Evolutionary conservation across 306 rosid species (phyloP), one percentile per base, ranked within the genome.

Genomic region (Albizia julibrissin): DNA sequence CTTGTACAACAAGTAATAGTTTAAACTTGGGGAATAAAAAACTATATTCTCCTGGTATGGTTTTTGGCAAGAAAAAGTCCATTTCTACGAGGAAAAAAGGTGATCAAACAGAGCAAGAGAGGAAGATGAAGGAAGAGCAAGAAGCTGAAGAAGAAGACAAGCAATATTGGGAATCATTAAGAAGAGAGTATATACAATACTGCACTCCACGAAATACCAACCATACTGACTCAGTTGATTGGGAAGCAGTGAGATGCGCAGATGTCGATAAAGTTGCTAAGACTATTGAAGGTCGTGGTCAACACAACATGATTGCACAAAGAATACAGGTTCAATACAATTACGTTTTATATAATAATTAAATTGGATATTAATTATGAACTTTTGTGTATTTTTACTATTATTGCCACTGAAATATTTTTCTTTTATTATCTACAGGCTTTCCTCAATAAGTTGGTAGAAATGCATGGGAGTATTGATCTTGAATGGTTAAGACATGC

Each of bases 401-500:
- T 42, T 40, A n/a, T 40, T 69, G 6, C 29, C 16, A 24, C 12
- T 24, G 16, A 59, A 43, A 8, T 81, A 31, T 27, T 50, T 76
- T n/a, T 33, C 10, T 44, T 33, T 16, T 9, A 4, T 62, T 79
- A 10, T 61, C 80, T 88, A 79, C 82, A 92, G 97, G 76, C 68
- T 13, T 86, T 88, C 18, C 87, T 92, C 31, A 72, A 90, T 37
- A 80, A 65, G n/a, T 79, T 91, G 16, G 49, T 67, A 29, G 52
- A 77, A 8, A 74, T 81, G 19, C 84, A 91, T 74, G 89, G 83
- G 69, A 84, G 47, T 34, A 2, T 81, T 18, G 91, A 92, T 82
- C 89, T 92, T 12, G 97, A 94, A 75, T 94, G 97, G 97, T 72
- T 94, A 67, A 84, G 97, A 85, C 8, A 89, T 75, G 88, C 86